Conservation (phyloP, 768 basidiomycete genomes). For the Clitopilus passeckerianus region DNA sequence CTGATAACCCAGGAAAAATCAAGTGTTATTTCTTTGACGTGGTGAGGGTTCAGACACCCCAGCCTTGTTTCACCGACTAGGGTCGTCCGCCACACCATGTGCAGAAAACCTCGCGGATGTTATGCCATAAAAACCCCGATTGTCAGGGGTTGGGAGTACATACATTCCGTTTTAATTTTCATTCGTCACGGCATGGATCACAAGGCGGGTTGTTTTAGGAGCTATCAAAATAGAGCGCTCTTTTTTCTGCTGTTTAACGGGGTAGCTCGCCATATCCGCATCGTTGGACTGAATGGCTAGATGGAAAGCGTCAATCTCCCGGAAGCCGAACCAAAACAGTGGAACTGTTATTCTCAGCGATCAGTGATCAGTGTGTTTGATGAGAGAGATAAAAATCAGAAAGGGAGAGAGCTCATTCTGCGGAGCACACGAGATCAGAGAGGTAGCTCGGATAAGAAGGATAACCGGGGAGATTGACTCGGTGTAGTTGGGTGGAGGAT, state of each 20-base stretch:
- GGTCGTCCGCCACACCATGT: not conserved
- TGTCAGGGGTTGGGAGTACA: not conserved
- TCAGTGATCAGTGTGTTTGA: not conserved
- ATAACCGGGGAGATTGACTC: not conserved
- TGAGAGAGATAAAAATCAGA: not conserved
- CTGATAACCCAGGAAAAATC: not conserved
- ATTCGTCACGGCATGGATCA: not conserved
- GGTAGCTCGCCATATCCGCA: not conserved
- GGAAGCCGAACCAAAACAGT: not conserved
- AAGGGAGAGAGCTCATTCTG: not conserved
- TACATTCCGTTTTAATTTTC: not conserved
- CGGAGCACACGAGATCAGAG: not conserved
- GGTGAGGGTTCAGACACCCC: too few relatives aligned
- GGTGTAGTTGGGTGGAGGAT: not conserved
- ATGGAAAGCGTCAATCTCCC: not conserved
- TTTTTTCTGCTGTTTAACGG: not conserved
- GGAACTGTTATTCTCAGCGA: not conserved
- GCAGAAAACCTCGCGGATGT: not conserved
- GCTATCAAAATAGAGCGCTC: not conserved
- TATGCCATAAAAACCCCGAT: not conserved
- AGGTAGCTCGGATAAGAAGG: not conserved
- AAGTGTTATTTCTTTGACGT: too few relatives aligned
- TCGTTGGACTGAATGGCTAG: not conserved
- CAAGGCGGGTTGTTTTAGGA: not conserved
- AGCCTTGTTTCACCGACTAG: too few relatives aligned